Evolutionary conservation across 345 rosid genomes (phyloP), one percentile per base, ranked within the genome.

Genomic region (Acer campestre): DNA sequence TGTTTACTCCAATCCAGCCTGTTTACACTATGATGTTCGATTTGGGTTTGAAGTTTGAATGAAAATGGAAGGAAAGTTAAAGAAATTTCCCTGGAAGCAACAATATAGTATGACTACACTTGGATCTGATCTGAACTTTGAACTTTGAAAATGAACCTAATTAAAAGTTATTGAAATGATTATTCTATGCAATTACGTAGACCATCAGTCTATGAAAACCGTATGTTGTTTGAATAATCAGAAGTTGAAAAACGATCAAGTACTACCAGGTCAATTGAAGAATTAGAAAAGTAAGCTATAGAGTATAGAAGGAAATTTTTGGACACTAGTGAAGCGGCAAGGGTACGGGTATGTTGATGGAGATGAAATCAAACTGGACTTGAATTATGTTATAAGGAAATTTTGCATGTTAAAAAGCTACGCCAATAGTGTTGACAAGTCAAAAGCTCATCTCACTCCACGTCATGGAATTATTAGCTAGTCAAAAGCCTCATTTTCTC

Each of bases 171-270:
- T 44, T 35, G 4, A 63, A 6, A 74, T 74, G 6, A 63, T 29
- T 48, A 11, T 48, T 63, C 69, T n/a, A 5, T 11, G 70, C 61
- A 48, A 48, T 46, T 74, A 63, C 70, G 48, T 74, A 44, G 58
- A 59, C 38, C 46, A 56, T 8, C 1, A 56, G n/a, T 13, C 17
- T 53, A 53, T 49, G 55, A 49, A 49, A 13, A 35, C 55, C 6
- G 14, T 49, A 14, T 49, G 14, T 49, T 3, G 53, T 49, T 49
- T 49, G 55, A 49, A 49, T 49, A 6, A 35, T 35, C 46, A 42
- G n/a, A n/a, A n/a, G 46, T 42, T 42, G 46, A 13, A 49, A 12
- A 49, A 49, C 16, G 55, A 2, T 1, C 5, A 49, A 49, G 55
- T 49, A 4, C 16, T 49, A 13, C 55, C 4, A 5, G 55, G 55